Percentiles rank a stretch among this genome's conserved stretches.
Conservation (phyloP, 116 monocot species). For the Trichopus zeylanicus region DNA sequence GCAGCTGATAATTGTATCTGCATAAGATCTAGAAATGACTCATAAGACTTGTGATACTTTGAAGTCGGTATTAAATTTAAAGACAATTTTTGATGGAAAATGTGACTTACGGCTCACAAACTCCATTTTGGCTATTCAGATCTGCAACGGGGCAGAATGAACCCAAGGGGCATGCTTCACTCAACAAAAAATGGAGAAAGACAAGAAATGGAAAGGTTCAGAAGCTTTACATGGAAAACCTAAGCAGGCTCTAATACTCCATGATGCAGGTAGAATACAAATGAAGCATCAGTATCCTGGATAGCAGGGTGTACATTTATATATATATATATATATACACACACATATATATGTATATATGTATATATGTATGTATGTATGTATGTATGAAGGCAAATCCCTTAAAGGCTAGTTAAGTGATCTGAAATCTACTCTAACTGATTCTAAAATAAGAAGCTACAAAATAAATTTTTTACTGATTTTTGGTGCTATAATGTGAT, state of each 20-base stretch:
- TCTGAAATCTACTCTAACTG: too few species aligned
- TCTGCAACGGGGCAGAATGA: slow-evolving; percentile 64
- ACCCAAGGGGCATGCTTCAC: slow-evolving; percentile 83
- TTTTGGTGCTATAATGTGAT: too few species aligned
- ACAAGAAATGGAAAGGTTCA: background rate
- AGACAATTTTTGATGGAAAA: background rate
- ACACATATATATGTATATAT: too few species aligned
- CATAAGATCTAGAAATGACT: slow-evolving; percentile 7
- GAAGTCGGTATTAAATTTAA: background rate
- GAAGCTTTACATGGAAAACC: background rate
- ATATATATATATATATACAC: too few species aligned
- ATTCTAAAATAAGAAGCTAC: too few species aligned
- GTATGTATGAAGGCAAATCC: too few species aligned
- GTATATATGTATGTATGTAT: too few species aligned
- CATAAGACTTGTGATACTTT: background rate
- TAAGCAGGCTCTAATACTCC: background rate
- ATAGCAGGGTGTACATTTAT: background rate
- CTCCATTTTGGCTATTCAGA: slow-evolving; percentile 40
- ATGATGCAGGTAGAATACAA: background rate
- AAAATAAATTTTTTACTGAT: too few species aligned
- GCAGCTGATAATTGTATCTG: slow-evolving; percentile 83
- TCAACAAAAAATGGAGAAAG: background rate
- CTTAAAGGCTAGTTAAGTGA: too few species aligned
- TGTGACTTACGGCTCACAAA: slow-evolving; percentile 81
- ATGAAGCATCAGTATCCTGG: background rate